Evolutionary conservation across 2,329 filamentous ascomycete species (phyloP), one percentile per base, ranked within the genome.

Genomic region (Metarhizium brunneum): DNA sequence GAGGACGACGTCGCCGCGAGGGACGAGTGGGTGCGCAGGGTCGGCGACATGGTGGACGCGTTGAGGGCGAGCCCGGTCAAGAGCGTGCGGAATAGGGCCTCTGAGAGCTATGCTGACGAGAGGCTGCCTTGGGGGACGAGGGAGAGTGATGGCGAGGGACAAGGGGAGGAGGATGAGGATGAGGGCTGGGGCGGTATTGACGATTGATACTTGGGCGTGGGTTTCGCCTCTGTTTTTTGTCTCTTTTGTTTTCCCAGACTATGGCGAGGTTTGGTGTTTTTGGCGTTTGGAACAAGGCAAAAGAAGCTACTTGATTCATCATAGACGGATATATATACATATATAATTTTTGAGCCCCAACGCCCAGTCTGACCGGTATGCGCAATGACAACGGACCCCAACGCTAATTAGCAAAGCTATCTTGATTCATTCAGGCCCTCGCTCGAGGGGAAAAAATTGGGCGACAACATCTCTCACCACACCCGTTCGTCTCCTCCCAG

Each of bases 51-150:
- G 38, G 74, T 89, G 36, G 76, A 80, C 67, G 74, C 67, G 50
- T 69, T 90, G 65, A 75, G 75, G 62, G 71, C 76, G 56, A 84
- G 81, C 45, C 80, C 81, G 47, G 85, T 85, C 55, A 94, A 91
- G 72, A 80, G 83, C 29, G 84, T 95, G 53, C 82, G 89, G 64
- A 76, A 75, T 59, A 82, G 87, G 64, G 87, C 86, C 1, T 78
- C 76, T 58, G 89, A 92, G 63, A 81, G 83, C 29, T 71, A 95
- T 57, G 78, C 76, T 2, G 92, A 97, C 68, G 85, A 87, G 63
- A 79, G 90, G 61, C 71, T 96, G 68, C 80, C 82, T 52, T 82
- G 82, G 68, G 89, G 60, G 55, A 62, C 42, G 43, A 62, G 63
- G 20, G 69, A 63, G 14, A 64, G 62, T 20, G 69, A 70, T 29